Evolutionary conservation across 495 filamentous ascomycete species (phyloP).

Genomic region (Elasticomyces elasticus): DNA sequence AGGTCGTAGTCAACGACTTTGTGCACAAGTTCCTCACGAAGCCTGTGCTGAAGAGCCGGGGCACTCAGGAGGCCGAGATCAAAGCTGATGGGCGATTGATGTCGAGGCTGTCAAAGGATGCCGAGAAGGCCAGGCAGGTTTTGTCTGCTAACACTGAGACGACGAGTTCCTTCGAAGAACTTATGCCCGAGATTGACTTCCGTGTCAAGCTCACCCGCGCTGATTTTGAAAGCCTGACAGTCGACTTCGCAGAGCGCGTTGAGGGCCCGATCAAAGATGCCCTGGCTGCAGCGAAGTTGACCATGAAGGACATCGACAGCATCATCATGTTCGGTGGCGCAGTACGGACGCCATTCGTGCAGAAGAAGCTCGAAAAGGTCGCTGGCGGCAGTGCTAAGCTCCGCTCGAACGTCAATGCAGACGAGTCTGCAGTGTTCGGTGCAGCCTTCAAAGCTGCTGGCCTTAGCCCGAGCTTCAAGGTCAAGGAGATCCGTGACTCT

Average conservation of each 20-base stretch:
- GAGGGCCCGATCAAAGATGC: conserved; percentile 61
- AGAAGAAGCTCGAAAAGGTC: conserved; percentile 72
- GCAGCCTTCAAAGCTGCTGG: conserved; percentile 89
- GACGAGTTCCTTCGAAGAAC: conserved; percentile 66
- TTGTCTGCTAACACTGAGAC: conserved; percentile 88
- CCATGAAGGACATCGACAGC: conserved; percentile 70
- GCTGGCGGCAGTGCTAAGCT: conserved; percentile 66
- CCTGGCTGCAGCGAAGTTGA: conserved; percentile 59
- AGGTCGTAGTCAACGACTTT: conserved; percentile 80
- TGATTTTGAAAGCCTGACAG: conserved; percentile 74
- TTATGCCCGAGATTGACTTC: conserved; percentile 89
- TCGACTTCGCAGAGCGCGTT: conserved; percentile 57
- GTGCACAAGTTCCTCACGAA: conserved; percentile 63
- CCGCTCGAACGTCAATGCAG: conserved; percentile 87
- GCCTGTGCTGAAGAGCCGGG: conserved; percentile 57
- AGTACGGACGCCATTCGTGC: conserved; percentile 86
- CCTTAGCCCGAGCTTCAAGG: conserved; percentile 84
- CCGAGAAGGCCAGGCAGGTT: conserved; percentile 77
- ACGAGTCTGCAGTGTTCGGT: conserved; percentile 94
- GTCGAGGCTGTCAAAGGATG: conserved; percentile 83
- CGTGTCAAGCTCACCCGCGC: conserved; percentile 77
- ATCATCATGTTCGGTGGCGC: conserved; percentile 89
- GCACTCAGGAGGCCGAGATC: conserved; percentile 48
- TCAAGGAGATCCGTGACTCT: conserved; percentile 82
- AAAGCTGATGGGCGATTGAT: conserved; percentile 71